phyloP scores from a whole-genome alignment of 139 green algal genomes.

The Chlorella ohadii region DNA sequence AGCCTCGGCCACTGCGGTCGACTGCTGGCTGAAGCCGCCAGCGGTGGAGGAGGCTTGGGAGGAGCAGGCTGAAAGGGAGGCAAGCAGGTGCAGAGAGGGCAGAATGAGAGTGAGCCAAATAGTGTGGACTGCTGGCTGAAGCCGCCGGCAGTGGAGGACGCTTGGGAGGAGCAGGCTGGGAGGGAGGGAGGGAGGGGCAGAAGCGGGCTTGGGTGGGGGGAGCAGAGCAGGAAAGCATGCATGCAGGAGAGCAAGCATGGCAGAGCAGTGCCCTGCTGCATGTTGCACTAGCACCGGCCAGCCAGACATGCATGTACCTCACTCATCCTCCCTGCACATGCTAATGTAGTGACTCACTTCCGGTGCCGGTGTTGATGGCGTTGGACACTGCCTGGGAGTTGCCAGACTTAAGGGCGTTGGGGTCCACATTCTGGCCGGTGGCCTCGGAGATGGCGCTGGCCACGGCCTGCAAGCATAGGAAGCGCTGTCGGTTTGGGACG shows the following conservation, averaged over 20 bases:
- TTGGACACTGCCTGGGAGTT: slow-evolving; percentile 1
- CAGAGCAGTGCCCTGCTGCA: too few relatives aligned
- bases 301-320: too few relatives aligned
- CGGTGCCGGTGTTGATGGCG: not conserved
- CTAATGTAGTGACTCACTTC: too few relatives aligned
- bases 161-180: slow-evolving; percentile 21
- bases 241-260: too few relatives aligned
- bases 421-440: not conserved
- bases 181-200: too few relatives aligned
- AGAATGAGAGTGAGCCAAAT: too few relatives aligned
- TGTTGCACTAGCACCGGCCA: too few relatives aligned
- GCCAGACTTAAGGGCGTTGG: not conserved
- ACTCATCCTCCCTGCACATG: too few relatives aligned
- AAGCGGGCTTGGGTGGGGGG: not conserved
- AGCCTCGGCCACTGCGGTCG: not conserved
- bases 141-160: slow-evolving; percentile 5
- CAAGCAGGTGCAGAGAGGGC: too few relatives aligned
- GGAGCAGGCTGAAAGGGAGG: slow-evolving; percentile 1
- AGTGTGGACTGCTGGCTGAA: slow-evolving; percentile 14
- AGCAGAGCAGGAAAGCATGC: too few relatives aligned
- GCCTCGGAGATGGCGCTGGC: not conserved
- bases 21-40: slow-evolving; percentile 8
- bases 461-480: too few relatives aligned
- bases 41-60: slow-evolving; percentile 8
- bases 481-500: too few relatives aligned